Conservation (phyloP, 148 eudicot species). For the Vaccinium myrtillus region DNA sequence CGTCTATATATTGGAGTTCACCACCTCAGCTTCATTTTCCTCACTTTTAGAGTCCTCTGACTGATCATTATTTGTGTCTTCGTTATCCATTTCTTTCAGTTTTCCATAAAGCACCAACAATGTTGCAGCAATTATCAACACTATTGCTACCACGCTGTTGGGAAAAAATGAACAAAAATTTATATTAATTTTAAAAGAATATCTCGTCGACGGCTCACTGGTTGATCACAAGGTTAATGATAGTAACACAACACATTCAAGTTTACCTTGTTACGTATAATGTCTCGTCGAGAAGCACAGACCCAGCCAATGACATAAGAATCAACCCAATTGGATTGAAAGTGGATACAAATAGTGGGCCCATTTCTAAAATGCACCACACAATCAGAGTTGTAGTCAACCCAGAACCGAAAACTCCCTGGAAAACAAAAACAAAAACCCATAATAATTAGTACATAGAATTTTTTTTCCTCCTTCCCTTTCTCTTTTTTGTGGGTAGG, state of each 20-base stretch:
- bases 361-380: neutral
- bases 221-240: too few relatives aligned
- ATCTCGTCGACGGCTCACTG: too few relatives aligned
- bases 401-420: neutral
- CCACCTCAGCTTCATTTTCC: neutral
- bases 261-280: neutral
- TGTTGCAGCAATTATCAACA: neutral
- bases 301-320: conserved; percentile 1
- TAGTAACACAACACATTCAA: neutral
- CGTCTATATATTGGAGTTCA: neutral
- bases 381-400: neutral
- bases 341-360: neutral
- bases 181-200: too few relatives aligned
- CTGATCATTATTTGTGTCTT: neutral
- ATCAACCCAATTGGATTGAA: neutral
- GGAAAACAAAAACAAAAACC: neutral
- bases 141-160: neutral
- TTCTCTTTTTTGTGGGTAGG: too few relatives aligned
- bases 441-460: too few relatives aligned
- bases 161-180: too few relatives aligned
- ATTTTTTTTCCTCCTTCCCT: too few relatives aligned
- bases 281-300: neutral
- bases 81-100: neutral
- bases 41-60: neutral
- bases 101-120: conserved; percentile 1